Conservation (phyloP, 331 rosid genomes). For the Malus hybrid region DNA sequence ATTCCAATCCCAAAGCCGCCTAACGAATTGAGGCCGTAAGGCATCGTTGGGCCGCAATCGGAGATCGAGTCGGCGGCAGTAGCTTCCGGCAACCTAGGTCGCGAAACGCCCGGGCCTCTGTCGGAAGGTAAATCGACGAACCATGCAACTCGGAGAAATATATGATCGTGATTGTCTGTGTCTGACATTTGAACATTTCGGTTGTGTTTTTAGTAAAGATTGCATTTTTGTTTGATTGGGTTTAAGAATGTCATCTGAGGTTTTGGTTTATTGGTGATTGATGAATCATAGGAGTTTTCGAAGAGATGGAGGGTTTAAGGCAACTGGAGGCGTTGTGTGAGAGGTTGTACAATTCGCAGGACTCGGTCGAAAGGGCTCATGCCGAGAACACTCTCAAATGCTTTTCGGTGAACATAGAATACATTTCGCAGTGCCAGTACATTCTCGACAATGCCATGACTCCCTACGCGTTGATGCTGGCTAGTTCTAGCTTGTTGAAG, state of each 20-base stretch:
- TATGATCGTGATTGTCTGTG: not conserved
- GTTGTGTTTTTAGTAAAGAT: not conserved
- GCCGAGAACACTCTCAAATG: constrained; percentile 90
- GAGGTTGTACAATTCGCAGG: constrained; percentile 87
- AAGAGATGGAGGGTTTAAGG: constrained; percentile 71
- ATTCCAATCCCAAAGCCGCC: not conserved
- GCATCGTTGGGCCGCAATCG: not conserved
- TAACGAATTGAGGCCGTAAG: not conserved
- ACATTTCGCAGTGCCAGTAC: constrained; percentile 89
- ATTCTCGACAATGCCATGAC: constrained; percentile 87
- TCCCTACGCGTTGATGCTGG: constrained; percentile 90
- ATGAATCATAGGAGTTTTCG: constrained; percentile 4
- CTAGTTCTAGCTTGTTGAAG: constrained; percentile 95
- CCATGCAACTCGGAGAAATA: not conserved
- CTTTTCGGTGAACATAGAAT: constrained; percentile 73
- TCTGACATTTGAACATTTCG: not conserved
- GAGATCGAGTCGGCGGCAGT: not conserved
- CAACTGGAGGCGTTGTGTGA: constrained; percentile 93
- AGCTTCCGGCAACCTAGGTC: not conserved
- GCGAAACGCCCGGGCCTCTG: not conserved
- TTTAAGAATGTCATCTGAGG: not conserved
- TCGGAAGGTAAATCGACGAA: not conserved
- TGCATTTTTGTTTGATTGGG: not conserved
- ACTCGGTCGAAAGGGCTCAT: constrained; percentile 87
- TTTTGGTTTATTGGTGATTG: not conserved